phyloP scores from a whole-genome alignment of 305 asterid species.

The Euphrasia arctica region DNA sequence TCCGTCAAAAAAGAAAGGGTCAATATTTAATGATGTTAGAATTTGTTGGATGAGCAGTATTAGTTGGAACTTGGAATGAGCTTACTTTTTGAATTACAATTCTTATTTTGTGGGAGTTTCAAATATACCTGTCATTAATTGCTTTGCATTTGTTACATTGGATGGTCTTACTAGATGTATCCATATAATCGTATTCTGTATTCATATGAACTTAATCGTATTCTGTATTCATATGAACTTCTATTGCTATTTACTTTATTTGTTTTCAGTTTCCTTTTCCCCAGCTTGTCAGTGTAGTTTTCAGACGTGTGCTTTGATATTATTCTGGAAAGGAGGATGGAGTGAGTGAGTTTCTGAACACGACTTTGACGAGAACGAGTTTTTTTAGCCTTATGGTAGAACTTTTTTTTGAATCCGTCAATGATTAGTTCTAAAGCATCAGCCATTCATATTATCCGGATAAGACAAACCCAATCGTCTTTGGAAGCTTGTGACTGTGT shows the following conservation, averaged over 20 bases:
- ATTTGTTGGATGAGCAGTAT: neutral
- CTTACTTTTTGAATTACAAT: neutral
- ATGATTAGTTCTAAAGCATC: constrained; percentile 7
- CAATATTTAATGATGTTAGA: neutral
- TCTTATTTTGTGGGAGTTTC: constrained; percentile 50
- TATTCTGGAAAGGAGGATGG: constrained; percentile 98
- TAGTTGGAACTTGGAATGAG: neutral
- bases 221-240: neutral
- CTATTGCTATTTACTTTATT: neutral
- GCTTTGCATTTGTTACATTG: neutral
- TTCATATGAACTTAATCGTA: too few species aligned
- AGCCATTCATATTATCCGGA: too few species aligned
- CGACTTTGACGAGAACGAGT: too few species aligned
- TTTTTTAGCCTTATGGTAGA: too few species aligned
- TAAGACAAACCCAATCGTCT: too few species aligned
- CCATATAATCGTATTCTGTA: constrained; percentile 17
- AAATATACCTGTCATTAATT: constrained; percentile 55
- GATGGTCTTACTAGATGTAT: constrained; percentile 16
- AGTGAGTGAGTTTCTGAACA: constrained; percentile 51
- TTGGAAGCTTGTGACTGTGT: too few species aligned
- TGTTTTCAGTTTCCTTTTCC: constrained; percentile 3
- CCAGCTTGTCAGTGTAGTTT: constrained; percentile 79
- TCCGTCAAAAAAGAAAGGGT: neutral
- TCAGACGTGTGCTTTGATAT: constrained; percentile 77
- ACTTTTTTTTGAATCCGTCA: too few species aligned